Base-by-base conservation (phyloP, 192 early-diverging fungal species). In the Coemansia sp. region DNA sequence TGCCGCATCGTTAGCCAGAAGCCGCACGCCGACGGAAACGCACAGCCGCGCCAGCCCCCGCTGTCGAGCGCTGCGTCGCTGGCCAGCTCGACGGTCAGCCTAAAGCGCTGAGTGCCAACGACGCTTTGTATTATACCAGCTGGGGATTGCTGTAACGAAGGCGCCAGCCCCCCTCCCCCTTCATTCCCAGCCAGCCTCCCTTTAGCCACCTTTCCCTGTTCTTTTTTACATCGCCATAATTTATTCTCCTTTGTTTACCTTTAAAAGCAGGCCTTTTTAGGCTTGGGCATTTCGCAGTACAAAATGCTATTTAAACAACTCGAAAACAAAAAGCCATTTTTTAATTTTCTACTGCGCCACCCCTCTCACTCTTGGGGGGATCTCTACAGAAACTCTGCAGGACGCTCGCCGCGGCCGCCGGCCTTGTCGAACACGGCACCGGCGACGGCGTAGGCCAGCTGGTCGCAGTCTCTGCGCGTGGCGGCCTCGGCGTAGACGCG, bases 401-500 rank as follows among this genome's bases (percentile, higher is more conserved):
- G 96, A 28, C 93, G 87, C 52, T 85, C 84, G 42, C 97, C 97
- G 63, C 91, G 89, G 33, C 97, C 97, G 57, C 93, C 93, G 60
- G 92, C 95, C 65, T 87, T 84, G 80, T 98, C 94, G 84, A 92
- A 98, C 50, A 99, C 94, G 25, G 95, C 82, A 6, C 94, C 95
- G 7, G 90, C 93, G 60, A 99, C 90, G 14, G 87, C 89, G 73
- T 88, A 89, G 25, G 93, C 87, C 48, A 99, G 84, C 62, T 90
- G 85, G 61, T 98, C 96, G 50, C 92, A 92, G 64, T 98, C 90
- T 10, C 90, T 81, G 49, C 90, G 88, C 1, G 96, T 96, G 38
- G 92, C 93, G 20, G 98, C 98, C 82, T 99, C 98, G 34, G 98
- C 96, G 71, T 99, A 99, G 14, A 99, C 95, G 55, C 98, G 92